Percentiles rank a stretch among this genome's conserved stretches.
Evolutionary conservation across 1,284 basidiomycete species (phyloP).

Genomic region (Hemileia vastatrix): DNA sequence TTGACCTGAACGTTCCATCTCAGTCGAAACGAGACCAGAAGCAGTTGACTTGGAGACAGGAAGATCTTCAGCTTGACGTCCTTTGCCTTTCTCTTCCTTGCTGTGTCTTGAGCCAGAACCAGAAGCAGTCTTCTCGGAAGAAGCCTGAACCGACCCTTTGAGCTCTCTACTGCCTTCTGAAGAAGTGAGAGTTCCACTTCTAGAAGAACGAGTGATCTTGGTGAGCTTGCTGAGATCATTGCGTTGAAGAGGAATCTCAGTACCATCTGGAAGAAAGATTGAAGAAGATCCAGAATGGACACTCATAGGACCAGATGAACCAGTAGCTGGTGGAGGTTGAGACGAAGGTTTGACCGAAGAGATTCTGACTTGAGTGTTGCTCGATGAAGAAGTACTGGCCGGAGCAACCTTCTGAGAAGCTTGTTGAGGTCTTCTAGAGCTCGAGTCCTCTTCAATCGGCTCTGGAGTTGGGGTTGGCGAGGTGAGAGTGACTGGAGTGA

Average conservation of each 20-base stretch:
- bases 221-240: constrained; percentile 32
- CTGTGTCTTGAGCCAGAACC: neutral
- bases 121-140: neutral
- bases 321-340: no score
- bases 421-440: no score
- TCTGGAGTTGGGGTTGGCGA: no score
- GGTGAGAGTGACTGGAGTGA: no score
- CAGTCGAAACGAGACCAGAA: neutral
- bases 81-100: neutral
- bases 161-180: neutral
- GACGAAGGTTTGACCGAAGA: no score
- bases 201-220: constrained; percentile 24
- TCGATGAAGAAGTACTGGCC: no score
- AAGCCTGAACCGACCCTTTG: neutral
- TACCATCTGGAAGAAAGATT: no score
- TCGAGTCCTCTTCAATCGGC: no score
- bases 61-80: neutral
- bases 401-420: no score
- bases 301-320: no score
- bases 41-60: neutral
- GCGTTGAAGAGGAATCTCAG: constrained; percentile 26
- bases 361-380: no score
- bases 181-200: constrained; percentile 2
- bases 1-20: neutral
- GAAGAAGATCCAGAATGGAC: no score